Evolutionary conservation across 2,329 filamentous ascomycete genomes (phyloP), one percentile per base, ranked within the genome.

Genomic region (Colletotrichum eleusines): DNA sequence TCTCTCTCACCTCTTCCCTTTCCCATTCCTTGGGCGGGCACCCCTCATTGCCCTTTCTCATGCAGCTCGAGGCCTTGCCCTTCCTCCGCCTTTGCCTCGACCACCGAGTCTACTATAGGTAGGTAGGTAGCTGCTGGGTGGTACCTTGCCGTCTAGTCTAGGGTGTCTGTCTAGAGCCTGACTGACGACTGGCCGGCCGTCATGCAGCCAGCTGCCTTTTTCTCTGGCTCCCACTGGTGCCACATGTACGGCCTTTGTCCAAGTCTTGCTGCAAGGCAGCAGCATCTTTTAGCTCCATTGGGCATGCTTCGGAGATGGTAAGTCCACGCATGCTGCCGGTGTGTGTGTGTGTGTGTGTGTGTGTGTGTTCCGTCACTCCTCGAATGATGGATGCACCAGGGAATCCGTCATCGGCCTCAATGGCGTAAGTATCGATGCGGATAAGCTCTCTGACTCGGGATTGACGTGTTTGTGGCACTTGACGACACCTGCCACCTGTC

Each of bases 221-320:
- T 53, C 63, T 51, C 31, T 33, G 57, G 38, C 71, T 18, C 65
- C 51, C 33, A 74, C 65, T 74, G 73, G 73, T 73, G 72, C 73
- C 73, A 74, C 72, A 71, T 73, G 64, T 73, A 53, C 69, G 63
- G 33, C 54, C 40, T 57, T 66, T 62, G 54, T 57, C 51, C 66
- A 69, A 55, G 58, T 63, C 64, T 58, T 72, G 62, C 71, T 71
- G 71, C 71, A 61, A 71, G 71, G 71, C 66, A 61, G 71, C 66
- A 61, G 63, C 57, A 44, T 69, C 38, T 57, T 18, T 58, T 72
- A 69, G 66, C 67, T 71, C 54, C 62, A 57, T 72, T 61, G 68
- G 71, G 69, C 71, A 62, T 58, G 55, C 62, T 55, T 57, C 59
- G 42, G 63, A 42, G 31, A 28, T 53, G 28, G 23, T 40, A 59